Evolutionary conservation across 1,139 yeast genomes (phyloP).

Genomic region (Pichia sp.): DNA sequence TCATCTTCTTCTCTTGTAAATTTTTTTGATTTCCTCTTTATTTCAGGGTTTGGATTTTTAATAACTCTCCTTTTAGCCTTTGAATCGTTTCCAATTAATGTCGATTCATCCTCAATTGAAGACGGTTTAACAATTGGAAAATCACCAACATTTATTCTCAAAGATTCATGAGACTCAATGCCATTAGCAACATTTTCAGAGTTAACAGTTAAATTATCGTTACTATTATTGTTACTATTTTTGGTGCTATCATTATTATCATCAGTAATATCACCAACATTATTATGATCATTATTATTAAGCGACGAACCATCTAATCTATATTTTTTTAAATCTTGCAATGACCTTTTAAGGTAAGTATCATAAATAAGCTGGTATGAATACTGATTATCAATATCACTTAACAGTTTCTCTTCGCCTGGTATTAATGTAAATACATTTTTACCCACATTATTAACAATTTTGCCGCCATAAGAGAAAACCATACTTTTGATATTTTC

Average conservation of each 20-base stretch:
- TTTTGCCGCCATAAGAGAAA: slow-evolving; percentile 21
- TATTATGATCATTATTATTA: too few species aligned
- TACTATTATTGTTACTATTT: too few species aligned
- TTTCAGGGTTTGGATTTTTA: slow-evolving; percentile 1
- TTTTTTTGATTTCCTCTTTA: slow-evolving; percentile 25
- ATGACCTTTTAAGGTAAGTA: slow-evolving; percentile 14
- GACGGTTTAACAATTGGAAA: slow-evolving; percentile 9
- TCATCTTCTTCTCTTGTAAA: slow-evolving; percentile 59
- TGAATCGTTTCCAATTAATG: background rate
- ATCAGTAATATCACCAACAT: too few species aligned
- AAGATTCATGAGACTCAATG: background rate
- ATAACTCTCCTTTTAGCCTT: slow-evolving; percentile 1
- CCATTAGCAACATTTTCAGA: too few species aligned
- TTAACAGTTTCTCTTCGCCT: slow-evolving; percentile 13
- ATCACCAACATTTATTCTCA: slow-evolving; percentile 23
- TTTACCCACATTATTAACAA: slow-evolving; percentile 8
- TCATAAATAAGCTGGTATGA: slow-evolving; percentile 20
- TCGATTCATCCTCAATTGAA: background rate
- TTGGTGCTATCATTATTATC: too few species aligned
- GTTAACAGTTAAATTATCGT: too few species aligned
- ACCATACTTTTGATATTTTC: slow-evolving; percentile 19
- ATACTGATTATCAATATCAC: slow-evolving; percentile 16
- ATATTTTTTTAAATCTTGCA: slow-evolving; percentile 17
- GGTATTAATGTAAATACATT: slow-evolving; percentile 18
- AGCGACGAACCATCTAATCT: slow-evolving; percentile 2